A percentile compares a stretch with the other conserved stretches of the same genome.
phyloP scores from a whole-genome alignment of 805 yeast species.

The Jamesozyma piceae region DNA sequence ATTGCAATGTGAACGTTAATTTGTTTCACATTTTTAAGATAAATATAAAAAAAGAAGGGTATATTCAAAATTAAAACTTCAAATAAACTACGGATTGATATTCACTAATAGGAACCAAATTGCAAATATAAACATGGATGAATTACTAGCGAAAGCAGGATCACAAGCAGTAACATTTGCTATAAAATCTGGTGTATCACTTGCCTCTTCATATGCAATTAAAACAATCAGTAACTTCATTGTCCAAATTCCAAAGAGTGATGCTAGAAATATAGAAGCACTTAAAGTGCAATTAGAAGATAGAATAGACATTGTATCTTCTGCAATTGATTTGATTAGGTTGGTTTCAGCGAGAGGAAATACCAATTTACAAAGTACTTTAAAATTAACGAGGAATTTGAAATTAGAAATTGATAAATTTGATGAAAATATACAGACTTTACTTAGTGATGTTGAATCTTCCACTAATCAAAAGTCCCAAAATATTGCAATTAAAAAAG shows the following conservation, averaged over 20 bases:
- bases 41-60: too few relatives aligned
- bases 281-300: slow-evolving; percentile 41
- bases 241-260: slow-evolving; percentile 37
- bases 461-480: slow-evolving; percentile 22
- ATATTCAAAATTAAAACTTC: too few relatives aligned
- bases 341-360: slow-evolving; percentile 55
- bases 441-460: slow-evolving; percentile 29
- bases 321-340: slow-evolving; percentile 60
- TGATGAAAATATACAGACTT: slow-evolving; percentile 38
- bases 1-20: too few relatives aligned
- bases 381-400: slow-evolving; percentile 45
- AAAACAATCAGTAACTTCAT: slow-evolving; percentile 50
- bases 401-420: slow-evolving; percentile 50
- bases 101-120: too few relatives aligned
- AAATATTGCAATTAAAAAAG: slow-evolving; percentile 34
- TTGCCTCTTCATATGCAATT: slow-evolving; percentile 67
- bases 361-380: slow-evolving; percentile 45
- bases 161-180: slow-evolving; percentile 76
- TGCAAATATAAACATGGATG: slow-evolving; percentile 34
- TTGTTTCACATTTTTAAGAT: too few relatives aligned
- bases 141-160: slow-evolving; percentile 46
- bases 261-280: slow-evolving; percentile 36
- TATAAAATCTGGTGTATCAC: slow-evolving; percentile 61
- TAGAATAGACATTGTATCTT: slow-evolving; percentile 51
- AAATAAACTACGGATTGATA: too few relatives aligned